These are phyloP conservation scores for Cordyceps cicadae DNA, from an alignment of 2,329 filamentous ascomycete species.

Conservation along the genomic window DNA sequence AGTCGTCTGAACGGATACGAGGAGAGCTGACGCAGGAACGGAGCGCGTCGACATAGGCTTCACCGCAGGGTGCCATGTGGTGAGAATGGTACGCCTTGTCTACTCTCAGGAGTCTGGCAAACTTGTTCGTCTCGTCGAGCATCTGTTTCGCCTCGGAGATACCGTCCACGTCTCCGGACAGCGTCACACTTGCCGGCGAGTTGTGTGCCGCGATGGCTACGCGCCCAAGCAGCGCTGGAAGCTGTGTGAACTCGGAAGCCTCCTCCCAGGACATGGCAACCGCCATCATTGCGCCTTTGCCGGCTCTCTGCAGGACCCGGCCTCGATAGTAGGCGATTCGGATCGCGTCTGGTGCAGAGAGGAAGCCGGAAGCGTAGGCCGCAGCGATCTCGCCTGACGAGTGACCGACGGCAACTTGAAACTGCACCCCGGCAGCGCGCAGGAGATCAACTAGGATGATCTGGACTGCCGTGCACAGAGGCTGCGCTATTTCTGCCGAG, in stretches of 20 bases:
- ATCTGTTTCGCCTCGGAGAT: background rate
- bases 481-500: slow-evolving; percentile 19
- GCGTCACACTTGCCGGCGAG: slow-evolving; percentile 13
- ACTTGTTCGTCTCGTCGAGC: background rate
- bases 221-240: slow-evolving; percentile 12
- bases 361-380: slow-evolving; percentile 36
- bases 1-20: background rate
- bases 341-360: slow-evolving; percentile 20
- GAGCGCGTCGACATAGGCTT: background rate
- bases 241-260: background rate
- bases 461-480: slow-evolving; percentile 20
- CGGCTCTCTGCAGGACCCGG: background rate
- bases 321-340: slow-evolving; percentile 17
- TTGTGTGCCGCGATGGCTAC: slow-evolving; percentile 16
- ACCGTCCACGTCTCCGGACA: slow-evolving; percentile 10
- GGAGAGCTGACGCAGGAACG: background rate
- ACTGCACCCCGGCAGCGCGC: slow-evolving; percentile 20
- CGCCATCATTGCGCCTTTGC: slow-evolving; percentile 13
- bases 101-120: slow-evolving; percentile 4
- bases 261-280: slow-evolving; percentile 11
- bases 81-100: slow-evolving; percentile 9
- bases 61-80: slow-evolving; percentile 5
- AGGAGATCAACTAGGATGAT: slow-evolving; percentile 18
- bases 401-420: slow-evolving; percentile 33
- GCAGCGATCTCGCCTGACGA: slow-evolving; percentile 39